Evolutionary conservation across 768 basidiomycete genomes (phyloP).

Genomic region (Flagelloscypha sp.): DNA sequence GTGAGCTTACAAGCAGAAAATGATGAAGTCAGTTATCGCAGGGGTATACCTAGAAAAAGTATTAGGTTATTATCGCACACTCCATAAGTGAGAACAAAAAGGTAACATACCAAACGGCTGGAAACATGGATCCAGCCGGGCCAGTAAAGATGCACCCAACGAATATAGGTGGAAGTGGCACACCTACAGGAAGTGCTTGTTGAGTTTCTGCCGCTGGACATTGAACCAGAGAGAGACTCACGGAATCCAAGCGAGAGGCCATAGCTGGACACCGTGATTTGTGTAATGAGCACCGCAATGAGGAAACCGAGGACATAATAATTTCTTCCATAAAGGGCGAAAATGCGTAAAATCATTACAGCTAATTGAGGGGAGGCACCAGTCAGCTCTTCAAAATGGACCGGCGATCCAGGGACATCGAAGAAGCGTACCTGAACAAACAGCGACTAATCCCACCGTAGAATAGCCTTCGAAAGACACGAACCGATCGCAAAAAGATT

Average conservation of each 20-base stretch:
- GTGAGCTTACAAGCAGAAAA: too few species aligned
- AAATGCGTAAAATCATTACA: conserved; percentile 25
- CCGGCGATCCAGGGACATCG: not conserved
- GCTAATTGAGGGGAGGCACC: too few species aligned
- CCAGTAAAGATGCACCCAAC: too few species aligned
- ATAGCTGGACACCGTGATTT: conserved; percentile 17
- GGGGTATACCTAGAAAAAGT: too few species aligned
- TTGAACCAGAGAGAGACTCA: conserved; percentile 8
- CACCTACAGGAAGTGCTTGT: too few species aligned
- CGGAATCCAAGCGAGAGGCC: conserved; percentile 19
- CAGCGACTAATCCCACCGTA: conserved; percentile 18
- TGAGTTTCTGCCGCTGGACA: too few species aligned
- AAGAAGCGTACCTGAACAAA: conserved; percentile 14
- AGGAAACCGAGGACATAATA: conserved; percentile 13
- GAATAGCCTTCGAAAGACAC: conserved; percentile 22
- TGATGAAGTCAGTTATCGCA: too few species aligned
- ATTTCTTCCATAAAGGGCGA: conserved; percentile 20
- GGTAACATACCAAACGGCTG: too few species aligned
- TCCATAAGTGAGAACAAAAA: too few species aligned
- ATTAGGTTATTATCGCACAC: too few species aligned
- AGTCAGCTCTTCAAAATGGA: not conserved
- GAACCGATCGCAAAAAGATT: conserved; percentile 17
- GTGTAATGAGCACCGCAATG: conserved; percentile 15
- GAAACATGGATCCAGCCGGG: too few species aligned
- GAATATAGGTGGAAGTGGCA: too few species aligned